These are phyloP conservation scores for Volvariella surrecta DNA, from an alignment of 1,284 basidiomycete genomes.

Conservation along the genomic window DNA sequence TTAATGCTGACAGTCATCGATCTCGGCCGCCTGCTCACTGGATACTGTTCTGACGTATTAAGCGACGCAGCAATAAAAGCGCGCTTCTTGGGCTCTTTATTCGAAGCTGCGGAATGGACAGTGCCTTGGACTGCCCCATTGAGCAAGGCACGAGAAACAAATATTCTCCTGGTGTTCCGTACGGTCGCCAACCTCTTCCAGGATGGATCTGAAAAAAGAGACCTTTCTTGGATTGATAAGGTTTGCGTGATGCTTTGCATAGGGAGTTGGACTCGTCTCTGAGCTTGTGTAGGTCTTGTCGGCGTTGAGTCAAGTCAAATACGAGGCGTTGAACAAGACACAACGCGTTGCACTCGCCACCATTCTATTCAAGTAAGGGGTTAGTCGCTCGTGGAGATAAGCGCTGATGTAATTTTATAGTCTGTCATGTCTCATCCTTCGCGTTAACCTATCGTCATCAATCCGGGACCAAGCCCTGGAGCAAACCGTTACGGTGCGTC, in stretches of 20 bases:
- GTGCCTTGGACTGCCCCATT: slow-evolving; percentile 43
- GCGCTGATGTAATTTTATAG: not conserved
- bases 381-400: slow-evolving; percentile 6
- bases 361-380: slow-evolving; percentile 60
- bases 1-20: slow-evolving; percentile 66
- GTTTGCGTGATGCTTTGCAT: slow-evolving; percentile 26
- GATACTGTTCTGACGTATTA: slow-evolving; percentile 49
- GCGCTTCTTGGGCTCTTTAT: slow-evolving; percentile 52
- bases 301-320: slow-evolving; percentile 39
- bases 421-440: not conserved
- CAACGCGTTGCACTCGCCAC: slow-evolving; percentile 73
- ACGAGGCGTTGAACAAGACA: slow-evolving; percentile 52
- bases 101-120: slow-evolving; percentile 66
- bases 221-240: slow-evolving; percentile 41
- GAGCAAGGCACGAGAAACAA: slow-evolving; percentile 74
- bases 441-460: not conserved
- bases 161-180: slow-evolving; percentile 78
- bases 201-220: slow-evolving; percentile 31
- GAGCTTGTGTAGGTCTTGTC: slow-evolving; percentile 41
- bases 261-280: slow-evolving; percentile 2
- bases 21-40: slow-evolving; percentile 72
- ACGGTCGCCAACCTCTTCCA: slow-evolving; percentile 78
- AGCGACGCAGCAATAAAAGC: slow-evolving; percentile 36
- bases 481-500: too few relatives aligned
- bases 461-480: not conserved